Evolutionary conservation across 106 monocot species (phyloP).

Genomic region (Phalaenopsis equestris): DNA sequence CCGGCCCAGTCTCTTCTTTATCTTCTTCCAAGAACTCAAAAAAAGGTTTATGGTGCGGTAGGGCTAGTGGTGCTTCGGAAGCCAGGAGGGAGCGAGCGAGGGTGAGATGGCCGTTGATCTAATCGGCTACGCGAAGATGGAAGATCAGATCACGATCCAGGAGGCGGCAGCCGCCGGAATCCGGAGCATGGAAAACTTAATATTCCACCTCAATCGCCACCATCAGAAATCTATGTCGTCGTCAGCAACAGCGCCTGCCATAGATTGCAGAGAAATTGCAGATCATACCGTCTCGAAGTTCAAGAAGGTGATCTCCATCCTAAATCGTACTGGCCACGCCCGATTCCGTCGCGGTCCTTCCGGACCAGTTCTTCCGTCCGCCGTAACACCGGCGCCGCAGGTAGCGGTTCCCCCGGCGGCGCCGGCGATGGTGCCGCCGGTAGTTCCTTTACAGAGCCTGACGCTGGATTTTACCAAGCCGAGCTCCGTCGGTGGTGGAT

Average conservation of each 20-base stretch:
- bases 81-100: not conserved
- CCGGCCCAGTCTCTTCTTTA: not conserved
- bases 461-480: slow-evolving; percentile 68
- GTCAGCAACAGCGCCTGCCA: not conserved
- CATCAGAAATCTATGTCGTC: not conserved
- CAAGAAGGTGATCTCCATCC: slow-evolving; percentile 55
- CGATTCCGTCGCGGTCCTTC: slow-evolving; percentile 49
- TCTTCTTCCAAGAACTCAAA: not conserved
- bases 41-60: not conserved
- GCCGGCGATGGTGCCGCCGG: not conserved
- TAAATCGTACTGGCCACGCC: slow-evolving; percentile 68
- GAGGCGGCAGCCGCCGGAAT: slow-evolving; percentile 51
- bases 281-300: slow-evolving; percentile 55
- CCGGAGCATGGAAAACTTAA: slow-evolving; percentile 48
- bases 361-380: not conserved
- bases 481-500: not conserved
- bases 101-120: slow-evolving; percentile 27
- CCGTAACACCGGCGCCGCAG: not conserved
- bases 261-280: slow-evolving; percentile 35
- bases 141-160: slow-evolving; percentile 46
- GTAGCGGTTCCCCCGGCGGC: not conserved
- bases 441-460: slow-evolving; percentile 17
- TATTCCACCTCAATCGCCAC: slow-evolving; percentile 25
- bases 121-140: slow-evolving; percentile 30
- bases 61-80: slow-evolving; percentile 1